These are phyloP conservation scores for Sphagnum fallax DNA, from an alignment of 228 moss, liverwort and hornwort species.

Conservation along the genomic window DNA sequence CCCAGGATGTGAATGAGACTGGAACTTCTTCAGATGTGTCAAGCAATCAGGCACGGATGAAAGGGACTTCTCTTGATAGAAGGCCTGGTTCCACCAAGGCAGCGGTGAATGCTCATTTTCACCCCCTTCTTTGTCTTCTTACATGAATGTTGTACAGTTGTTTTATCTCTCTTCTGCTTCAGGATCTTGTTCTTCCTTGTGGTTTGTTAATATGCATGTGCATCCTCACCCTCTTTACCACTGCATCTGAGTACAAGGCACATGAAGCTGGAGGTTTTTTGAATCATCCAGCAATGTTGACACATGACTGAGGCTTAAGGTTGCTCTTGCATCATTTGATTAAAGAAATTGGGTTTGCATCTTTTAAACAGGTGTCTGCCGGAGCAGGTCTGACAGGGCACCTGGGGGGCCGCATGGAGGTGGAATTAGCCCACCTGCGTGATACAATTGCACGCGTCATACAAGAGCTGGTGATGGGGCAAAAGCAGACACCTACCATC, in stretches of 20 bases:
- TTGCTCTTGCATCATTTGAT: too few relatives aligned
- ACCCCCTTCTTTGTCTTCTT: background rate
- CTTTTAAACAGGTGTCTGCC: slow-evolving; percentile 27
- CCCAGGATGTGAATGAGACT: slow-evolving; percentile 70
- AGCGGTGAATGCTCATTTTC: background rate
- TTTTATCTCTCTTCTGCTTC: too few relatives aligned
- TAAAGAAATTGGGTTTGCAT: too few relatives aligned
- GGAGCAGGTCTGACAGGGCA: slow-evolving; percentile 15
- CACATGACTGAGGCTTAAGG: too few relatives aligned
- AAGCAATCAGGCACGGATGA: slow-evolving; percentile 25
- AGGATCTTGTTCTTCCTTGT: too few relatives aligned
- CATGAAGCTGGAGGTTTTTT: too few relatives aligned
- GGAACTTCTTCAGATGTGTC: slow-evolving; percentile 61
- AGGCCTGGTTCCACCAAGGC: slow-evolving; percentile 17
- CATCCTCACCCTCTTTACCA: too few relatives aligned
- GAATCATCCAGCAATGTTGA: too few relatives aligned
- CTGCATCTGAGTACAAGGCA: too few relatives aligned
- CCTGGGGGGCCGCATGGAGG: slow-evolving; percentile 46
- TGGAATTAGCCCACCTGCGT: slow-evolving; percentile 74
- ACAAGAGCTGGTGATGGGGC: slow-evolving; percentile 94
- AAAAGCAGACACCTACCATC: slow-evolving; percentile 94
- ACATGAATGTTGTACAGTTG: too few relatives aligned
- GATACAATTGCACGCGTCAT: slow-evolving; percentile 91
- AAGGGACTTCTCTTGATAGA: slow-evolving; percentile 44
- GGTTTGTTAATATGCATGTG: too few relatives aligned